A percentile compares a stretch with the other conserved stretches of the same genome.
Evolutionary conservation across 768 basidiomycete species (phyloP).

Genomic region (Termitomyces sp.): DNA sequence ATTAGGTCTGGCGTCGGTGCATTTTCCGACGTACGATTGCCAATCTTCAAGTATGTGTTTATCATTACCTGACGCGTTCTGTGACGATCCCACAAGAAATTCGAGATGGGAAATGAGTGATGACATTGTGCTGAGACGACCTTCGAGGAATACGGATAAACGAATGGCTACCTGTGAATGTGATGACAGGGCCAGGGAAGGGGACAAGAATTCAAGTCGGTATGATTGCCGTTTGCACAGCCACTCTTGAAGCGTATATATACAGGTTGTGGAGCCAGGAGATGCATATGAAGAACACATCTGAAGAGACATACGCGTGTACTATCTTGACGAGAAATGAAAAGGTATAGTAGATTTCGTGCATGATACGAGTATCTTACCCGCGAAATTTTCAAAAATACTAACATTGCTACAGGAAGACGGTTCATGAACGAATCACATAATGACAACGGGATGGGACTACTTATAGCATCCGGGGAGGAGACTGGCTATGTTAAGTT

Average conservation of each 20-base stretch:
- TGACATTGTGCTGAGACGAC: neutral
- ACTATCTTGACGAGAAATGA: neutral
- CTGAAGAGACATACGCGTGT: neutral
- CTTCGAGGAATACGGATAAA: neutral
- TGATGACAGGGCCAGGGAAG: neutral
- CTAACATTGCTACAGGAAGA: too few relatives aligned
- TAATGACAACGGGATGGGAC: too few relatives aligned
- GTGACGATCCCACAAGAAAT: conserved; percentile 22
- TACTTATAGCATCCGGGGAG: neutral
- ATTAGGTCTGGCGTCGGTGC: neutral
- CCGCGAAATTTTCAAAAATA: too few relatives aligned
- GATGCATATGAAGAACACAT: neutral
- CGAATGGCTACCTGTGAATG: neutral
- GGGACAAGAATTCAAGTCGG: neutral
- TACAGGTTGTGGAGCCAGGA: neutral
- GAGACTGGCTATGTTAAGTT: neutral
- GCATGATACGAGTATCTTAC: neutral
- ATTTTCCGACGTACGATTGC: conserved; percentile 21
- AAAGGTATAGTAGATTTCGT: neutral
- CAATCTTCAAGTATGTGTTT: conserved; percentile 23
- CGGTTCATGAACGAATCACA: too few relatives aligned
- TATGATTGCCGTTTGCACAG: conserved; percentile 4
- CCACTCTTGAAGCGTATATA: neutral
- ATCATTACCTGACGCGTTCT: conserved; percentile 19
- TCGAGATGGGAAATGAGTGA: conserved; percentile 21